Evolutionary conservation across 179 eudicot species (phyloP).

Genomic region (Drosera spatulata): DNA sequence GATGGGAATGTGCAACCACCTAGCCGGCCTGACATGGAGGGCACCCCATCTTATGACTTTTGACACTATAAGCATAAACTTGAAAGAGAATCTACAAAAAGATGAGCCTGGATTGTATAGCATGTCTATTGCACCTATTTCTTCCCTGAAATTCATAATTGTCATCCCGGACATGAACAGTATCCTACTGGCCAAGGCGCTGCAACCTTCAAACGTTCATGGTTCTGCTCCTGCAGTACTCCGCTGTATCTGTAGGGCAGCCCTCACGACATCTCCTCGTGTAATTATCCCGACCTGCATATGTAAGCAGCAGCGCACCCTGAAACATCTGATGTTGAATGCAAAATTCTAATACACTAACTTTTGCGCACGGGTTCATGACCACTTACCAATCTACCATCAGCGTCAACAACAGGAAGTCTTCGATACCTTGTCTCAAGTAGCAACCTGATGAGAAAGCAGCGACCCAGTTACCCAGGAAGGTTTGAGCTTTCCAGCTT

Average conservation of each 20-base stretch:
- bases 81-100: not conserved
- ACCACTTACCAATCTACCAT: slow-evolving; percentile 70
- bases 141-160: not conserved
- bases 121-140: not conserved
- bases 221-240: slow-evolving; percentile 27
- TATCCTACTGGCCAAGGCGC: not conserved
- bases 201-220: slow-evolving; percentile 7
- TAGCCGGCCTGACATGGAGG: too few relatives aligned
- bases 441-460: slow-evolving; percentile 42
- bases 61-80: not conserved
- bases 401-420: slow-evolving; percentile 75
- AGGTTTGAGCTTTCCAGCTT: too few relatives aligned
- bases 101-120: not conserved
- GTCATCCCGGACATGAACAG: not conserved
- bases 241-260: slow-evolving; percentile 80
- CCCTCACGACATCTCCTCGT: slow-evolving; percentile 88
- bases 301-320: slow-evolving; percentile 6
- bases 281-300: slow-evolving; percentile 83
- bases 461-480: not conserved
- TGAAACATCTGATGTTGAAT: not conserved
- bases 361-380: not conserved
- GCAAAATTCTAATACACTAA: not conserved
- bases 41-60: not conserved
- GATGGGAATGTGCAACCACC: too few relatives aligned
- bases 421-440: slow-evolving; percentile 79